Conservation (phyloP, 73 alveolate species). For the Tetrahymena borealis region DNA sequence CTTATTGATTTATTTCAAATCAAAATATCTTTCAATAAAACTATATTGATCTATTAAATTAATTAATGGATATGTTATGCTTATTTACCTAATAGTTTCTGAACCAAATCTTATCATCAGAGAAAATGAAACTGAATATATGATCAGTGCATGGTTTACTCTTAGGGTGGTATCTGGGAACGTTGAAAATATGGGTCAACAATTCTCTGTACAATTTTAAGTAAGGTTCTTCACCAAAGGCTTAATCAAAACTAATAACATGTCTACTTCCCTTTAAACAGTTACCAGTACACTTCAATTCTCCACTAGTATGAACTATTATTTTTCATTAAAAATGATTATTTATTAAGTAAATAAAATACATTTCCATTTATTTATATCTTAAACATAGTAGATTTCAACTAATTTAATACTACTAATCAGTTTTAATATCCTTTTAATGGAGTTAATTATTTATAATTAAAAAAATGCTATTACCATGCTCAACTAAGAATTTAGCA, state of each 20-base stretch:
- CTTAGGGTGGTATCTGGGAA: slow-evolving; percentile 97
- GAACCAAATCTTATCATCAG: slow-evolving; percentile 80
- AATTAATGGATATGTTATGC: slow-evolving; percentile 50
- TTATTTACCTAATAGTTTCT: slow-evolving; percentile 86
- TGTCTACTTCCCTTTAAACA: slow-evolving; percentile 95
- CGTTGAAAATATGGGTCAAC: slow-evolving; percentile 73
- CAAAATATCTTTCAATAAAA: too few species aligned
- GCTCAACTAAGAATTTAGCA: slow-evolving; percentile 79
- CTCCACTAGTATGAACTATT: slow-evolving; percentile 78
- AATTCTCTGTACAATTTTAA: slow-evolving; percentile 76
- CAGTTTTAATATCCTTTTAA: too few species aligned
- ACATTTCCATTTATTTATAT: too few species aligned
- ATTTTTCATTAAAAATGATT: background rate
- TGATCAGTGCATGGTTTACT: slow-evolving; percentile 97
- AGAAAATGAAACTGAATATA: slow-evolving; percentile 72
- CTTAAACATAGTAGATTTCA: too few species aligned
- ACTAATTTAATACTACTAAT: too few species aligned
- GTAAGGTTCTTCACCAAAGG: slow-evolving; percentile 56
- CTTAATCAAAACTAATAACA: slow-evolving; percentile 81
- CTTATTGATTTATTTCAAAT: too few species aligned
- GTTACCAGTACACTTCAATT: slow-evolving; percentile 93
- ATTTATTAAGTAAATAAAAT: too few species aligned
- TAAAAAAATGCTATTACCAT: slow-evolving; percentile 36
- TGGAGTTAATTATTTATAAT: too few species aligned
- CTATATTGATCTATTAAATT: too few species aligned